A percentile compares a stretch with the other conserved stretches of the same genome.
Evolutionary conservation across 2,329 filamentous ascomycete genomes (phyloP).

Genomic region (Penicillium olsonii): DNA sequence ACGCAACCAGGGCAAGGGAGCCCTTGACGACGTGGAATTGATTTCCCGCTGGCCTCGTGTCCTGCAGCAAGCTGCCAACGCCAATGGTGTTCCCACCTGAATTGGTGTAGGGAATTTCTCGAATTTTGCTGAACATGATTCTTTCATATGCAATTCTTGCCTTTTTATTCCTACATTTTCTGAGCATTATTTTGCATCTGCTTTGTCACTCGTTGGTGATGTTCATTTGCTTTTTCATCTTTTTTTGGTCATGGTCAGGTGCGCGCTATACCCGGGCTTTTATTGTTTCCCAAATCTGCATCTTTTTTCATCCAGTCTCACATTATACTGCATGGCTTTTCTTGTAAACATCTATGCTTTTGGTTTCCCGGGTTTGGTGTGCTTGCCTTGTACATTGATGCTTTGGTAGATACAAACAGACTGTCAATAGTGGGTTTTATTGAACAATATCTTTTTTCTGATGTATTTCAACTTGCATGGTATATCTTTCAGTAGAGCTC

Average conservation of each 20-base stretch:
- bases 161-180: constrained; percentile 1
- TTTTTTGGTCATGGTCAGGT: constrained; percentile 29
- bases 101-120: not conserved
- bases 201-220: constrained; percentile 10
- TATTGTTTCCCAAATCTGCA: constrained; percentile 12
- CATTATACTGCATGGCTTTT: constrained; percentile 4
- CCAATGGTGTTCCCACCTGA: constrained; percentile 17
- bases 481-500: not conserved
- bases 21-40: constrained; percentile 43
- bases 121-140: not conserved
- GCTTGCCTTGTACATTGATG: constrained; percentile 7
- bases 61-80: constrained; percentile 34
- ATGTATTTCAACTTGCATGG: too few relatives aligned
- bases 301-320: not conserved
- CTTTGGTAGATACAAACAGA: constrained; percentile 7
- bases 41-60: constrained; percentile 46
- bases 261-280: constrained; percentile 34
- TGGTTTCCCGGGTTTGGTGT: constrained; percentile 19
- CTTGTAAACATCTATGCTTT: constrained; percentile 10
- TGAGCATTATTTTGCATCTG: constrained; percentile 5
- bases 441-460: not conserved
- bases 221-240: constrained; percentile 4
- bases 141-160: not conserved
- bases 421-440: not conserved
- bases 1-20: constrained; percentile 54